These are phyloP conservation scores for Thuja plicata DNA, from an alignment of 83 land plant species.

Conservation along the genomic window DNA sequence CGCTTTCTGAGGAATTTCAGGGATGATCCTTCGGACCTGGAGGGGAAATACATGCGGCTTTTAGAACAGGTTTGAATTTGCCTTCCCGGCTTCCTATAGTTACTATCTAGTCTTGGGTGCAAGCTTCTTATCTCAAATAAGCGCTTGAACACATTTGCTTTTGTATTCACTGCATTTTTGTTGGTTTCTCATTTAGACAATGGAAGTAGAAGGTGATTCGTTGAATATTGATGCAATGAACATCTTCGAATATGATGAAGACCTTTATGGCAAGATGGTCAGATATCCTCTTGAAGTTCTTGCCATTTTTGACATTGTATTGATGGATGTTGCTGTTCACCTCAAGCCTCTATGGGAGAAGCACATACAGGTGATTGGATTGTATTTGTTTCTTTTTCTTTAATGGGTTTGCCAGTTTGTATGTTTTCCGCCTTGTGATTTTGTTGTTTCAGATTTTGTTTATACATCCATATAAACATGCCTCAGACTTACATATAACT, in stretches of 20 bases:
- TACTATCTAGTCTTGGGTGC: not conserved
- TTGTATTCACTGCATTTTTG: not conserved
- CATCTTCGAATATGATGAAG: slow-evolving; percentile 74
- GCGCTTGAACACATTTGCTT: not conserved
- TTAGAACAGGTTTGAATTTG: slow-evolving; percentile 43
- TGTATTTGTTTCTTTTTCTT: not conserved
- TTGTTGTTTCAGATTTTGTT: not conserved
- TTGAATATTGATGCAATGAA: slow-evolving; percentile 83
- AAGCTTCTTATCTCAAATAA: not conserved
- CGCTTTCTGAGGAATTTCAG: slow-evolving; percentile 73
- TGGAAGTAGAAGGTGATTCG: slow-evolving; percentile 82
- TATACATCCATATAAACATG: not conserved
- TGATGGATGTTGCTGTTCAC: slow-evolving; percentile 69
- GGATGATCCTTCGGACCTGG: slow-evolving; percentile 33
- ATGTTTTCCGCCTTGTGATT: not conserved
- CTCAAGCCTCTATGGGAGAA: slow-evolving; percentile 72
- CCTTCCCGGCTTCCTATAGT: not conserved
- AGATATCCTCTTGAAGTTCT: slow-evolving; percentile 92
- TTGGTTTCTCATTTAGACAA: slow-evolving; percentile 20
- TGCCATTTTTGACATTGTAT: slow-evolving; percentile 84
- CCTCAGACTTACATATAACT: not conserved
- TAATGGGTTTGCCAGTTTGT: not conserved
- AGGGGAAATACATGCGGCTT: slow-evolving; percentile 74
- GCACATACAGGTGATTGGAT: slow-evolving; percentile 49
- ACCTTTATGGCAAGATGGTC: slow-evolving; percentile 83